phyloP scores from a whole-genome alignment of 2,329 filamentous ascomycete genomes.

The Trichoderma oligosporum region DNA sequence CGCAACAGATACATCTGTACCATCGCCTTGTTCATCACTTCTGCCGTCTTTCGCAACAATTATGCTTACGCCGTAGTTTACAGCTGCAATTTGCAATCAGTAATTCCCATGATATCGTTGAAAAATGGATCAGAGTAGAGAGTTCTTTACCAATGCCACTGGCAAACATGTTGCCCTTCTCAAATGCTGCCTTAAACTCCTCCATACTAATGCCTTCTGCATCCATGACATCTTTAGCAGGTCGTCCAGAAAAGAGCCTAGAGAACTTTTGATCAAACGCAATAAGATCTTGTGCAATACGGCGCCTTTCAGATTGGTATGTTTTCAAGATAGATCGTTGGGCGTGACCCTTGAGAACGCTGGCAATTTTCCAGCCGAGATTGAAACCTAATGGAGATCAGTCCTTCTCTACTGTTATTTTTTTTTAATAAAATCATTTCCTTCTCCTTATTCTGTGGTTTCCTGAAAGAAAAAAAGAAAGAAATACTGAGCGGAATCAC shows the following conservation, averaged over 20 bases:
- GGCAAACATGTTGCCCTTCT: neutral
- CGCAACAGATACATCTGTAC: neutral
- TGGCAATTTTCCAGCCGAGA: neutral
- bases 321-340: neutral
- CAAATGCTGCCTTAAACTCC: neutral
- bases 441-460: no score
- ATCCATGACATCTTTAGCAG: slow-evolving; percentile 5
- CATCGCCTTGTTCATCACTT: neutral
- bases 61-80: neutral
- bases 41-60: neutral
- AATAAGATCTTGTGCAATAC: neutral
- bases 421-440: accelerated
- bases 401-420: no score
- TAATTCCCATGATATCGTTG: neutral
- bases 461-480: no score
- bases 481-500: neutral
- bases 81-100: neutral
- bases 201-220: slow-evolving; percentile 5
- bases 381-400: neutral
- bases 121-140: accelerated
- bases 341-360: neutral
- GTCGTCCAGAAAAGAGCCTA: neutral
- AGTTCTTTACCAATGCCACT: neutral
- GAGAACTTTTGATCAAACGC: neutral
- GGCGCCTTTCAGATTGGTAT: neutral